Conservation (phyloP, 805 yeast genomes). For the Kluyveromyces lactis region DNA sequence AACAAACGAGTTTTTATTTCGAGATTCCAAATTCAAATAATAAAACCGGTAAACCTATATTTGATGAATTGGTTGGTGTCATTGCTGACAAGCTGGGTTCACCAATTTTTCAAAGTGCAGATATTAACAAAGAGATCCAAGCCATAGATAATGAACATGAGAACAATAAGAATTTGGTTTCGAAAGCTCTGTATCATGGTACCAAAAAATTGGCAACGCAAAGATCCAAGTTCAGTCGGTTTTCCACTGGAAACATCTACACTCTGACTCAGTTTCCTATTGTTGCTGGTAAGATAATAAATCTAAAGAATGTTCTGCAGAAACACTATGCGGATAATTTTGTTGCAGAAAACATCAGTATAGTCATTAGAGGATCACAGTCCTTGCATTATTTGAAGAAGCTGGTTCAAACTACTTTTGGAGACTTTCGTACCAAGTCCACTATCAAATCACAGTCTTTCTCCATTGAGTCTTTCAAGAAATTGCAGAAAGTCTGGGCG, state of each 20-base stretch:
- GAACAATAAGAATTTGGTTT: conserved; percentile 37
- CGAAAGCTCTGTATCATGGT: conserved; percentile 52
- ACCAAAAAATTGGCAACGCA: conserved; percentile 40
- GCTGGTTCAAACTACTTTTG: conserved; percentile 38
- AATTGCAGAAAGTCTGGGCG: conserved; percentile 16
- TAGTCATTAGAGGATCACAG: conserved; percentile 61
- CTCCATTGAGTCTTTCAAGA: conserved; percentile 10
- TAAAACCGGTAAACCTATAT: conserved; percentile 28
- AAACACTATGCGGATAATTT: conserved; percentile 37
- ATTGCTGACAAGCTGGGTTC: conserved; percentile 43
- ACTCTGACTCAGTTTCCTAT: conserved; percentile 36
- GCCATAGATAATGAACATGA: conserved; percentile 63
- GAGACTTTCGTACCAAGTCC: conserved; percentile 21
- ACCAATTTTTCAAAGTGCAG: conserved; percentile 41
- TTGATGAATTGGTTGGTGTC: conserved; percentile 38
- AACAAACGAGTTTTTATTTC: conserved; percentile 55
- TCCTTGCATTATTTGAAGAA: conserved; percentile 51
- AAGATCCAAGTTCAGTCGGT: conserved; percentile 48
- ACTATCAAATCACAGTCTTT: neutral
- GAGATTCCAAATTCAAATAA: conserved; percentile 42
- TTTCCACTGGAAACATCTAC: conserved; percentile 55
- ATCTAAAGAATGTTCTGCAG: conserved; percentile 31
- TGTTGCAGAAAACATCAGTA: conserved; percentile 40
- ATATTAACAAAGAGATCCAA: conserved; percentile 42
- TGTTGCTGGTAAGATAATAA: conserved; percentile 26